Evolutionary conservation across 2,329 filamentous ascomycete species (phyloP), one percentile per base, ranked within the genome.

Genomic region (Paecilomyces sp.): DNA sequence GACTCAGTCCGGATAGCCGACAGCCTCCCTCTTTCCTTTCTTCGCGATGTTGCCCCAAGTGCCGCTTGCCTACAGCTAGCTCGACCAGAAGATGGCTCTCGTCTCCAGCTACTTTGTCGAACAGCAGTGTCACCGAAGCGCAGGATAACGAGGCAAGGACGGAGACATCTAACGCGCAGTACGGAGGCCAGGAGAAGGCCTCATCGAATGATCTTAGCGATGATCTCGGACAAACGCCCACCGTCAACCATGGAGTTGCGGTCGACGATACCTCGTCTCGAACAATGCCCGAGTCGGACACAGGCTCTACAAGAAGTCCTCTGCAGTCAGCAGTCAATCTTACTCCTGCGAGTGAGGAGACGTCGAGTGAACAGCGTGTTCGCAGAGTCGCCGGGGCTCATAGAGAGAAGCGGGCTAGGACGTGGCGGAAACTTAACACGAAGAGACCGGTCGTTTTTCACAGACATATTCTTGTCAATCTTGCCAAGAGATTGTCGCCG

Each of bases 401-500:
- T 47, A 6, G 9, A 47, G 41, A 18, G 41, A 22, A n/a, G n/a
- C 41, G n/a, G n/a, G 4, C 41, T 8, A 22, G n/a, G n/a, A 9
- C 15, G 41, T n/a, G 41, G 41, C 41, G 15, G n/a, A 47, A 47
- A 18, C 25, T 22, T 24, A 15, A 22, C 5, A 54, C n/a, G 15
- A 15, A n/a, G 52, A 54, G 11, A 24, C 11, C 13, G n/a, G 9
- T 15, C 7, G 15, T 13, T 33, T 53, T 18, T n/a, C 15, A 18
- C 55, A 60, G 28, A 31, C 36, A 12, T 6, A 47, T 47, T 8
- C 13, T 55, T 18, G 30, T 60, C n/a, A 33, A 24, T 25, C 15
- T 54, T 25, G 24, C 57, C 47, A 57, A 56, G 55, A 61, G 54
- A 13, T 36, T 71, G 52, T 70, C 70, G 2, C 57, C 59, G 18